Evolutionary conservation across 2,329 filamentous ascomycete genomes (phyloP), one percentile per base, ranked within the genome.

Genomic region (Conoideocrella luteorostrata): DNA sequence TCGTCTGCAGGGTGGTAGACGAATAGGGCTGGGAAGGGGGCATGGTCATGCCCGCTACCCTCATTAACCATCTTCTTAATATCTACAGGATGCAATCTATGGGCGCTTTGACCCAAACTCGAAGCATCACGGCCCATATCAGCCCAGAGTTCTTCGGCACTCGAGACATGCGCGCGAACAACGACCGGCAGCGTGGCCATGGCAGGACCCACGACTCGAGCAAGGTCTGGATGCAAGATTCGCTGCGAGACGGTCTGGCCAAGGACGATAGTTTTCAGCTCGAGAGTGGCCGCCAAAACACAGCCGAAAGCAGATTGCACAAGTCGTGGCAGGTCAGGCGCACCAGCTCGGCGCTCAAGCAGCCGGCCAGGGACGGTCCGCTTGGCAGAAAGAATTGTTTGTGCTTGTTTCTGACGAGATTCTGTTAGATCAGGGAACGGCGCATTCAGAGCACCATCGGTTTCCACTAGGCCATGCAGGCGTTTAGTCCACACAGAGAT

Each of bases 241-340:
- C 54, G 46, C 29, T 54, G 52, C 2, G 54, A 55, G 3, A 55
- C 47, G 4, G 48, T 54, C 34, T 54, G 51, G 26, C 54, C 54
- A 18, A 56, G 38, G 4, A 56, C 44, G 20, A 56, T 40, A 3
- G 54, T 45, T 39, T 51, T 50, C 18, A 56, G 35, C 39, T 56
- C 54, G 5, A 56, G 45, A 9, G 42, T 32, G 0, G 46, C 46
- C 4, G 54, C 54, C 11, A 56, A 44, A 12, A 54, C 47, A 18
- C 51, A 53, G 7, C 54, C 54, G 32, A 56, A 54, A 2, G 54
- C 54, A 6, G 54, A 54, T 44, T 51, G 49, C 15, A 55, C n/a
- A 1, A 55, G 42, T n/a, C 15, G 26, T 1, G 45, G 45, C 15
- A 47, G 45, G 18, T 22, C 34, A 3, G 34, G 34, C 18, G 9